Evolutionary conservation across 108 stramenopile genomes (phyloP).

Genomic region (Schizochytrium sp.): DNA sequence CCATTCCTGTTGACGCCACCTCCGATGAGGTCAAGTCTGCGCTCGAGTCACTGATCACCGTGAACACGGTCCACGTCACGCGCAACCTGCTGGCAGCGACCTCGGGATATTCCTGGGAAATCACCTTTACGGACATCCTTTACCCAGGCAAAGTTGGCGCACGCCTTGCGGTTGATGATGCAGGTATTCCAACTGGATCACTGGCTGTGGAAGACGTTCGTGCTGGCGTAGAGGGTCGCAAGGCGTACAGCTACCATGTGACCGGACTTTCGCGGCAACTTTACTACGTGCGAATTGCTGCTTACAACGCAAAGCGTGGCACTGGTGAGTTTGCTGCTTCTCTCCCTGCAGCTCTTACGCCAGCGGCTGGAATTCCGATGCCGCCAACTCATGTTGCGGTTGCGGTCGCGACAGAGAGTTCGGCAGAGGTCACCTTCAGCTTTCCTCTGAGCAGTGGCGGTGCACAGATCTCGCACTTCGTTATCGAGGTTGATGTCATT

Average conservation of each 20-base stretch:
- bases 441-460: neutral
- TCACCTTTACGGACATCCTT: slow-evolving; percentile 49
- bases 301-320: neutral
- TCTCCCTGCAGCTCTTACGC: neutral
- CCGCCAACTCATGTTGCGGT: neutral
- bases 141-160: neutral
- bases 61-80: slow-evolving; percentile 56
- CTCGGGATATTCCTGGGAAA: slow-evolving; percentile 57
- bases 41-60: slow-evolving; percentile 42
- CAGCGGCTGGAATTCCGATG: neutral
- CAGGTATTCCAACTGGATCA: neutral
- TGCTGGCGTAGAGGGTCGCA: neutral
- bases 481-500: neutral
- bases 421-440: neutral
- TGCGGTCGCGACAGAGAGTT: neutral
- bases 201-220: neutral
- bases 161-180: neutral
- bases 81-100: slow-evolving; percentile 44
- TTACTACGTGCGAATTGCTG: neutral
- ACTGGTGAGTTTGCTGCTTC: neutral
- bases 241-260: neutral
- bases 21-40: slow-evolving; percentile 52
- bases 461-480: neutral
- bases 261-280: neutral
- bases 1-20: slow-evolving; percentile 49